phyloP scores from a whole-genome alignment of 768 basidiomycete genomes.

The Leucocoprinus birnbaumii region DNA sequence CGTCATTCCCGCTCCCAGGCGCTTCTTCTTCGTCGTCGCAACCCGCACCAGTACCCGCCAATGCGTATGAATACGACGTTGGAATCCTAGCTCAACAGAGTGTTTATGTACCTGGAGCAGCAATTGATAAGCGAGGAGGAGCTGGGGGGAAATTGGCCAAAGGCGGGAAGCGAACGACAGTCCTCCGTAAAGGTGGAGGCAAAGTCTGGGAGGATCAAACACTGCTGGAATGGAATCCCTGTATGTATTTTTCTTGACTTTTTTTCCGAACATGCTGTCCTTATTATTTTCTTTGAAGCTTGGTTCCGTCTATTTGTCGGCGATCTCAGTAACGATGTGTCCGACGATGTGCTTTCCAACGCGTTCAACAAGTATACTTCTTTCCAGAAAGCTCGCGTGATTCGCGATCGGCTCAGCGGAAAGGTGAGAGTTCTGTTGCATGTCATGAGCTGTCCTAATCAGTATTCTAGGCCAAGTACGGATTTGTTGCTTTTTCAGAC shows the following conservation, averaged over 20 bases:
- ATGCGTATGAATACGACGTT: slow-evolving; percentile 91
- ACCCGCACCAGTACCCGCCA: slow-evolving; percentile 78
- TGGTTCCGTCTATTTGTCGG: slow-evolving; percentile 99
- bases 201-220: slow-evolving; percentile 99
- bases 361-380: slow-evolving; percentile 93
- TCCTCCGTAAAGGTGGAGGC: slow-evolving; percentile 91
- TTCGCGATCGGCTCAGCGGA: slow-evolving; percentile 88
- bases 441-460: neutral
- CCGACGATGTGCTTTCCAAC: slow-evolving; percentile 89
- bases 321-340: slow-evolving; percentile 97
- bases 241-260: slow-evolving; percentile 47
- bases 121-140: slow-evolving; percentile 85
- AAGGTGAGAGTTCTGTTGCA: slow-evolving; percentile 53
- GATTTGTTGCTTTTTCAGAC: slow-evolving; percentile 96
- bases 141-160: slow-evolving; percentile 84
- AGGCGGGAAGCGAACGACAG: slow-evolving; percentile 90
- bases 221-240: slow-evolving; percentile 94
- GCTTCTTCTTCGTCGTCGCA: slow-evolving; percentile 58
- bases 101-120: slow-evolving; percentile 89
- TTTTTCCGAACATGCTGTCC: slow-evolving; percentile 12
- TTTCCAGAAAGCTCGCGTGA: slow-evolving; percentile 93
- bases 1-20: slow-evolving; percentile 60
- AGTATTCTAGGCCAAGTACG: slow-evolving; percentile 78
- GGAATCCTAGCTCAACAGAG: slow-evolving; percentile 89
- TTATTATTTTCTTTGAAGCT: slow-evolving; percentile 40